Percentiles rank a stretch among this genome's conserved stretches.
These are phyloP conservation scores for Beta vulgaris DNA, from an alignment of 148 eudicot species.

Conservation along the genomic window DNA sequence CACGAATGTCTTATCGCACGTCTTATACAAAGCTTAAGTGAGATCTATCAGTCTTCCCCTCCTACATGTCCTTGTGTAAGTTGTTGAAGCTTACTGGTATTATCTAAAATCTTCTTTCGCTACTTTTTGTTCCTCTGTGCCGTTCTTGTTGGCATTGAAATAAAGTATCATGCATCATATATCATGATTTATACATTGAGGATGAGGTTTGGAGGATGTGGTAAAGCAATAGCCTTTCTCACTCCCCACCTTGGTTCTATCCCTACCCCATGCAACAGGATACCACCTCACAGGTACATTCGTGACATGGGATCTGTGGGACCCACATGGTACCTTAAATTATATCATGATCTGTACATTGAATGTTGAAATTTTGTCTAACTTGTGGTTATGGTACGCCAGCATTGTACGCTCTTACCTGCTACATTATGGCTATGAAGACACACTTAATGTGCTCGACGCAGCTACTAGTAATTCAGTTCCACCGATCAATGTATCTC, in stretches of 20 bases:
- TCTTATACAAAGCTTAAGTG: not conserved
- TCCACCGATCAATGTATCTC: constrained; percentile 52
- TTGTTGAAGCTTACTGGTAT: not conserved
- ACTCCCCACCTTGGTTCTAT: too few species aligned
- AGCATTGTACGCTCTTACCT: constrained; percentile 87
- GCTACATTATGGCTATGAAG: constrained; percentile 92
- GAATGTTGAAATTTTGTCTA: not conserved
- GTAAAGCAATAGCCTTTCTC: too few species aligned
- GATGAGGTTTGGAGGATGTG: too few species aligned
- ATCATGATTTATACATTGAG: not conserved
- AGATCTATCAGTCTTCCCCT: not conserved
- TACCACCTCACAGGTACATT: too few species aligned
- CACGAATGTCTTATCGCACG: not conserved
- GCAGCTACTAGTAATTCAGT: constrained; percentile 55
- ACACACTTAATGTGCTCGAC: constrained; percentile 70
- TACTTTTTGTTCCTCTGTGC: not conserved
- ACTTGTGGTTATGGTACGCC: constrained; percentile 33
- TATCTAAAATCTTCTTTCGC: not conserved
- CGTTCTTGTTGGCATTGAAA: not conserved
- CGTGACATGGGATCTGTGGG: too few species aligned
- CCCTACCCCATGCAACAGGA: too few species aligned
- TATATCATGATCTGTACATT: not conserved
- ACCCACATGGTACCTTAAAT: too few species aligned
- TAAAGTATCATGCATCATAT: not conserved
- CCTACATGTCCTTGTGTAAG: not conserved